Evolutionary conservation across 140 eudicot species (phyloP), one percentile per base, ranked within the genome.

Genomic region (Ambrosia hybrid): DNA sequence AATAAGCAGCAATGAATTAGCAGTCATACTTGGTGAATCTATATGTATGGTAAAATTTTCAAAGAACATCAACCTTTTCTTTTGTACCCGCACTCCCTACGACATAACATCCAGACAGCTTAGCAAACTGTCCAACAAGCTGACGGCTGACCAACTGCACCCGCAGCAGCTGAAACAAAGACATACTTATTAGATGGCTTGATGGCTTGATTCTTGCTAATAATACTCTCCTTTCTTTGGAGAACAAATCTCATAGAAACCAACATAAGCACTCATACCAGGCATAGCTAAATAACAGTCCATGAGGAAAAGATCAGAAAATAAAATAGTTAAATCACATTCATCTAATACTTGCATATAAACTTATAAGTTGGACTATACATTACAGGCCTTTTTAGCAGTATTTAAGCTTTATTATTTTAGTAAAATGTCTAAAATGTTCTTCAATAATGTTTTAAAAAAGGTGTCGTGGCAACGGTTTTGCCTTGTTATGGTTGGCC

Each of bases 61-160:
- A 45, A 68, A 5, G 57, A 51, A 74, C 76, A 5, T 73, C 11
- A 5, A 87, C 95, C 95, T 90, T 90, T 69, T 88, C 91, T 81
- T 86, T 88, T 79, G 78, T 80, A 38, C 97, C 96, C 14, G 96
- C 96, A 77, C 97, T 91, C 38, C 97, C 97, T 8, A 91, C 97
- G 68, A 88, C 97, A 63, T 91, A 86, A 65, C 97, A 91, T 36
- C 97, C 97, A 3, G 72, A 6, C 74, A 88, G 66, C 81, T 91
- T 91, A 7, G 97, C 96, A 61, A 91, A 84, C 79, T 91, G 96
- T 9, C 97, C 97, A 53, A 88, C 97, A 17, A 91, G 91, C 78
- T 91, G 97, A 63, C 97, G 88, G 91, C 78, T 91, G 97, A 63
- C 97, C 97, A 63, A 91, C 97, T 11, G 97, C 97, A 3, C 96